phyloP scores from a whole-genome alignment of 352 stramenopile genomes.

The Phytophthora hybrid region DNA sequence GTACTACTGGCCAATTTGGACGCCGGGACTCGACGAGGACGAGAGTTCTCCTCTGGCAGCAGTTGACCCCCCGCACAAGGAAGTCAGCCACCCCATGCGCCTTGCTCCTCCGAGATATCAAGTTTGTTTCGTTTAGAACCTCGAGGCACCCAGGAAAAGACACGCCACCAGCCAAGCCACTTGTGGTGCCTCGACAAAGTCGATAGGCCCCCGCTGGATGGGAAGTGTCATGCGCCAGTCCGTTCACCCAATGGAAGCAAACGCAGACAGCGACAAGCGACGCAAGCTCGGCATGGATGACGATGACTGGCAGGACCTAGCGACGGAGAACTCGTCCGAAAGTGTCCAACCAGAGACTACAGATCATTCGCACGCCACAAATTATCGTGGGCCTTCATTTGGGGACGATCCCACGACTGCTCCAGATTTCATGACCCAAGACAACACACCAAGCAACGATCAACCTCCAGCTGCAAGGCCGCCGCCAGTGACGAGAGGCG shows the following conservation, averaged over 20 bases:
- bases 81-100: conserved; percentile 31
- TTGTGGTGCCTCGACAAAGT: conserved; percentile 18
- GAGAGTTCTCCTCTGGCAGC: conserved; percentile 10
- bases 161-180: conserved; percentile 6
- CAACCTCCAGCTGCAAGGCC: conserved; percentile 8
- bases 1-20: conserved; percentile 5
- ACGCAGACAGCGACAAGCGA: conserved; percentile 22
- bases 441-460: conserved; percentile 1
- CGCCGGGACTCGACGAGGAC: conserved; percentile 18
- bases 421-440: conserved; percentile 25
- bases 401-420: conserved; percentile 17
- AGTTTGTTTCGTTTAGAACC: conserved; percentile 16
- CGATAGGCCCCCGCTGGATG: conserved; percentile 40
- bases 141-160: conserved; percentile 17
- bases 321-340: conserved; percentile 42
- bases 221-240: conserved; percentile 69
- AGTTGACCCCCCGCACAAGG: not conserved
- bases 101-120: conserved; percentile 21
- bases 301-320: conserved; percentile 39
- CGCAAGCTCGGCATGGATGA: conserved; percentile 30
- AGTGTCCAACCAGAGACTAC: conserved; percentile 18
- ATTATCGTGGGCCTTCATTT: conserved; percentile 20
- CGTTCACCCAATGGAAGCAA: conserved; percentile 68
- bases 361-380: not conserved
- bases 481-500: conserved; percentile 15